Base-by-base conservation (phyloP, 1,284 basidiomycete species). In the Microbotryum intermedium region DNA sequence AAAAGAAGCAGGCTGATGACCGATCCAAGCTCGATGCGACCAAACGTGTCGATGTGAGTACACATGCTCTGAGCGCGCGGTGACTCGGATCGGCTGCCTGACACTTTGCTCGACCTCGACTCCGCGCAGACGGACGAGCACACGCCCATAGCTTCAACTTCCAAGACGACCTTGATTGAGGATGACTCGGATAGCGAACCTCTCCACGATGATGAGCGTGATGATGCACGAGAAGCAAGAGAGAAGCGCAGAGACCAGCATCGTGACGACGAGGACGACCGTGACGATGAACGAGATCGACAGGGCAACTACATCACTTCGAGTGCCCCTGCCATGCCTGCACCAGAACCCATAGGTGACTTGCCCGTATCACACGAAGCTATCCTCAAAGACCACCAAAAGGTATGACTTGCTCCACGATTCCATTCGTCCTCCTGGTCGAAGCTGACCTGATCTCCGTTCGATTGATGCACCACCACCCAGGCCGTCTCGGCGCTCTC, bases 331-430 rank as follows among this genome's bases (percentile, higher is more conserved):
- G 34, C 34, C 34, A 39, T 39, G 34, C 34, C 34, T 3, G 13
- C 34, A 39, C 34, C 13, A 39, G 34, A 72, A 20, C 74, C 76
- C 43, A 64, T 66, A 16, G 75, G 76, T 55, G 61, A 71, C 50
- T 72, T 76, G 28, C 79, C 79, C 0, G 72, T 77, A 7, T 75
- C 75, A 4, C 91, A 97, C 72, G 90, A 95, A 77, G 82, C 94
- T 59, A 76, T 82, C 16, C 79, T 98, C 71, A 92, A 93, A 73
- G 91, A 95, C 74, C 94, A 98, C 74, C 86, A 83, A 20, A 98
- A 97, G 73, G 79, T 78, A 53, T 43, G 72, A 59, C 39, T 6
- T 53, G n/a, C 6, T 44, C 4, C 47, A 13, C 23, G 13, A 29
- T 46, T 26, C 23, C 26, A 20, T 20, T 49, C 34, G 8, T 25